phyloP scores from a whole-genome alignment of 495 filamentous ascomycete genomes.

The Aspergillus haitiensis region DNA sequence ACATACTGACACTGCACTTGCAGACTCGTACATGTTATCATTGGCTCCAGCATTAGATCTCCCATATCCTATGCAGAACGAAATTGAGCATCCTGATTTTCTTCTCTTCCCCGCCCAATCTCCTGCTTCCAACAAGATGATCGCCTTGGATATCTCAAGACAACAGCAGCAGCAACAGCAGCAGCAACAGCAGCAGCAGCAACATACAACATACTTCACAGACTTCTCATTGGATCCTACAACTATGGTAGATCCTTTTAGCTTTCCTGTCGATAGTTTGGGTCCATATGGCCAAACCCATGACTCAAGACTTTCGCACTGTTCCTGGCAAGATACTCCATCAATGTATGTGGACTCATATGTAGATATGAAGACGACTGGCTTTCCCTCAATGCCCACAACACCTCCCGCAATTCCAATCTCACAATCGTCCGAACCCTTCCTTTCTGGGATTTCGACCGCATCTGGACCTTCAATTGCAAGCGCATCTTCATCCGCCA shows the following conservation, averaged over 20 bases:
- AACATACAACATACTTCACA: slow-evolving; percentile 31
- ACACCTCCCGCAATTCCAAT: slow-evolving; percentile 38
- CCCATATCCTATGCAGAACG: slow-evolving; percentile 23
- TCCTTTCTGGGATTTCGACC: slow-evolving; percentile 63
- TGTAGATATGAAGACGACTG: slow-evolving; percentile 32
- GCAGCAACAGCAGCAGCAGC: no score
- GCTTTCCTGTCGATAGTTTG: slow-evolving; percentile 33
- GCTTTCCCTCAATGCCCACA: slow-evolving; percentile 38
- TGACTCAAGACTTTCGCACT: slow-evolving; percentile 30
- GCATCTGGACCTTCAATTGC: slow-evolving; percentile 70
- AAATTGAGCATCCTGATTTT: slow-evolving; percentile 28
- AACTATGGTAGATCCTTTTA: slow-evolving; percentile 36
- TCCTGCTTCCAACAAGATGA: slow-evolving; percentile 31
- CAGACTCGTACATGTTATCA: slow-evolving; percentile 10
- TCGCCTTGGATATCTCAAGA: slow-evolving; percentile 41
- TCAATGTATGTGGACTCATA: slow-evolving; percentile 30
- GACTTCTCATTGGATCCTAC: slow-evolving; percentile 39
- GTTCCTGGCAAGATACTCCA: slow-evolving; percentile 33
- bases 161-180: slow-evolving; percentile 26
- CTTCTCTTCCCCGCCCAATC: slow-evolving; percentile 27
- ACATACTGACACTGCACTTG: slow-evolving; percentile 1
- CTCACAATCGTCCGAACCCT: slow-evolving; percentile 42
- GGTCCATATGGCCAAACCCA: slow-evolving; percentile 29
- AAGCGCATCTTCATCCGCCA: slow-evolving; percentile 73
- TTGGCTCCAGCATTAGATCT: slow-evolving; percentile 10